Percentiles rank a stretch among this genome's conserved stretches.
Evolutionary conservation across 108 stramenopile species (phyloP).

Genomic region (Nannochloropsis gaditana): DNA sequence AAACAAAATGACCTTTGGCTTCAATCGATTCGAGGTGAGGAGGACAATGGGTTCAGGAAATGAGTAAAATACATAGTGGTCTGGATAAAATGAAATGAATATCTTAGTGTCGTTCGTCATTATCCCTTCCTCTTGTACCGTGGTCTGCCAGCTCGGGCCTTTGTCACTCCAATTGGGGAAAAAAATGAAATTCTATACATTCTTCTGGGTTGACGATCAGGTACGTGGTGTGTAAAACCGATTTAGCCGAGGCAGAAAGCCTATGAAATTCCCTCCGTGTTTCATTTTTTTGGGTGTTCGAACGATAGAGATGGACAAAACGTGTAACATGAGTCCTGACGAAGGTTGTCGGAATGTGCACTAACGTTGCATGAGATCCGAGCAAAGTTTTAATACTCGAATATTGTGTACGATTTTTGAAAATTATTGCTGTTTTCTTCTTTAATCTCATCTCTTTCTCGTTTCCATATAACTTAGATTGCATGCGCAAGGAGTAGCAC

Average conservation of each 20-base stretch:
- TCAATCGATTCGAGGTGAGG: neutral
- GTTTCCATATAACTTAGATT: neutral
- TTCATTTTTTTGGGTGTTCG: too few relatives aligned
- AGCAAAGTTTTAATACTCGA: too few relatives aligned
- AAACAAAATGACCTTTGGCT: neutral
- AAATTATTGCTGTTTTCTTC: neutral
- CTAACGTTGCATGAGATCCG: too few relatives aligned
- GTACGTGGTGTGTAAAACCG: neutral
- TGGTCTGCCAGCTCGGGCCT: neutral
- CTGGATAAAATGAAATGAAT: neutral
- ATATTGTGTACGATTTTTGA: too few relatives aligned
- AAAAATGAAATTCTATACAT: neutral
- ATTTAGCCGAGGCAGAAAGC: too few relatives aligned
- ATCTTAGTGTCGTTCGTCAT: neutral
- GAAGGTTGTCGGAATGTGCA: too few relatives aligned
- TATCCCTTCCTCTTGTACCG: neutral
- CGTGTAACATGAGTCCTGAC: too few relatives aligned
- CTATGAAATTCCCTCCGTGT: too few relatives aligned
- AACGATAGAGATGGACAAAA: too few relatives aligned
- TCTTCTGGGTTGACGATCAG: neutral
- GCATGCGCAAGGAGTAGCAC: slow-evolving; percentile 1
- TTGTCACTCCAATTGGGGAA: neutral
- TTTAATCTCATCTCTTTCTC: neutral
- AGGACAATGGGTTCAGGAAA: neutral
- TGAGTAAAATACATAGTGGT: neutral